Evolutionary conservation across 805 yeast genomes (phyloP), one percentile per base, ranked within the genome.

Genomic region (Wickerhamomyces rabaulensis): DNA sequence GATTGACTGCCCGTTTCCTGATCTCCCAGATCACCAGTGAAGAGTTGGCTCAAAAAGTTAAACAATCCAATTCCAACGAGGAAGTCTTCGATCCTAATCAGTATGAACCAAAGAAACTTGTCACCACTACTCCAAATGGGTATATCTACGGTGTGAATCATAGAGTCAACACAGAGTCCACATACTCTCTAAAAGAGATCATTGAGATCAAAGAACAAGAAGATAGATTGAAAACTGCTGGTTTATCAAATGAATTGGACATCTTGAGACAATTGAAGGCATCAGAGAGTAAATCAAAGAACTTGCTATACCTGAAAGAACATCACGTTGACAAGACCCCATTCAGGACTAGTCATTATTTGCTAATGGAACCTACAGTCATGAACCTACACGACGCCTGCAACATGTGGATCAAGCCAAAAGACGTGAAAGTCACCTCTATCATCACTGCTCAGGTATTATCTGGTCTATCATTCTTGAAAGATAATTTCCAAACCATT

Each of bases 401-500:
- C 12, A 19, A 19, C 39, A 19, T 13, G 19, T 20, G 22, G 39
- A 36, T 36, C 23, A 36, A 36, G 10, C n/a, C 23, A 10, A 19
- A 10, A 13, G 39, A 20, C 16, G 12, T 7, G 9, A 36, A 36
- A 20, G 39, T 36, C 13, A 19, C 39, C 17, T 10, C 39, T 20
- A 36, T 36, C 10, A 36, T 36, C 8, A 20, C 39, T 41, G 39
- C 39, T 10, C 39, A 36, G 16, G 23, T 20, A 4, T 33, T 52
- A 4, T n/a, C 46, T 4, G 55, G 50, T 6, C 38, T 52, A 25
- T n/a, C 20, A 3, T 47, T 35, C 12, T 20, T 52, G 22, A 36
- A 26, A 13, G 41, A 22, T 5, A 16, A 27, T 5, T 13, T 26
- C 4, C 15, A 27, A 6, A 46, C 41, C 29, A 41, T 50, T 8